Conservation (phyloP, 2,329 filamentous ascomycete species). For the Colletotrichum lindemuthianum region DNA sequence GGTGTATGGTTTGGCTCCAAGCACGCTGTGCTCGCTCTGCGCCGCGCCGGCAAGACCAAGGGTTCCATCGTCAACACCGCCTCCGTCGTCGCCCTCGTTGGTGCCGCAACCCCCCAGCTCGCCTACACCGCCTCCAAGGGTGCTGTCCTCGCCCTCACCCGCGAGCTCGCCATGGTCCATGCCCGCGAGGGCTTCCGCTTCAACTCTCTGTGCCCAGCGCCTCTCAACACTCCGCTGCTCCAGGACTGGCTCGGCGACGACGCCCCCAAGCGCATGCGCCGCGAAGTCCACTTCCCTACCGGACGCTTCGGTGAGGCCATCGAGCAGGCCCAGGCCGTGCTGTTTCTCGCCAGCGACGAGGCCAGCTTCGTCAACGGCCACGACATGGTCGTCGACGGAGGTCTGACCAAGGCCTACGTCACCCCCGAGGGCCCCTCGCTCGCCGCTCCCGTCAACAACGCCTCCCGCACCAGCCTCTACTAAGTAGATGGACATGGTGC, state of each 20-base stretch:
- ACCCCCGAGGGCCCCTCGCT: constrained; percentile 70
- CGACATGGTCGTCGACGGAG: constrained; percentile 95
- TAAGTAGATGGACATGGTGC: constrained; percentile 1
- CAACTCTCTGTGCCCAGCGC: constrained; percentile 90
- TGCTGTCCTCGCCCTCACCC: constrained; percentile 87
- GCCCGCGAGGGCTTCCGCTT: constrained; percentile 89
- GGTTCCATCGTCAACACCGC: constrained; percentile 93
- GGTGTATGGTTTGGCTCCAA: constrained; percentile 98
- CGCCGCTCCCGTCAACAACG: constrained; percentile 68
- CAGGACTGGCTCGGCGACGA: constrained; percentile 96
- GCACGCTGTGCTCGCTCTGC: constrained; percentile 85
- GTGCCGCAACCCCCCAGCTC: constrained; percentile 86
- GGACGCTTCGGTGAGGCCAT: constrained; percentile 93
- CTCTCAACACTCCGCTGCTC: constrained; percentile 89
- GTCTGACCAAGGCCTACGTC: constrained; percentile 92
- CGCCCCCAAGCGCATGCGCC: constrained; percentile 79
- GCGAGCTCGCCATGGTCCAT: constrained; percentile 91
- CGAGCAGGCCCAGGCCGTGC: constrained; percentile 88
- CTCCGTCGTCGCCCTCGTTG: constrained; percentile 87
- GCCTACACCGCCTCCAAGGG: constrained; percentile 96
- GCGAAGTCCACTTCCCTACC: constrained; percentile 89
- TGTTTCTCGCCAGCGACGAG: constrained; percentile 90
- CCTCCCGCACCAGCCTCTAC: constrained; percentile 40
- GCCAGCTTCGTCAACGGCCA: constrained; percentile 89
- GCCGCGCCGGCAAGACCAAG: constrained; percentile 80